Evolutionary conservation across 345 rosid genomes (phyloP).

Genomic region (Moringa oleifera): DNA sequence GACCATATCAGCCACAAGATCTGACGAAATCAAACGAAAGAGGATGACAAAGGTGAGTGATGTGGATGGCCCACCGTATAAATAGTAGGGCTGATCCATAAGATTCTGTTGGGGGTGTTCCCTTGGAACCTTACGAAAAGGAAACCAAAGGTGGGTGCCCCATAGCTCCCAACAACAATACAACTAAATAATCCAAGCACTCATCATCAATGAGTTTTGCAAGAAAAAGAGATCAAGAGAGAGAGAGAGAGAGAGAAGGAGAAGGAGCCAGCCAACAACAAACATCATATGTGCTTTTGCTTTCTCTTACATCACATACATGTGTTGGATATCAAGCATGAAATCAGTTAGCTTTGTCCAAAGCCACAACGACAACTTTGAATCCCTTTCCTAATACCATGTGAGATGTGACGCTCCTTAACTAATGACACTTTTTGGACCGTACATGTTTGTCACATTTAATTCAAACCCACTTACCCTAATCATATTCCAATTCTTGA

Average conservation of each 20-base stretch:
- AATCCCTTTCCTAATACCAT: constrained; percentile 12
- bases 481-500: too few relatives aligned
- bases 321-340: constrained; percentile 18
- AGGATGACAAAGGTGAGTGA: background rate
- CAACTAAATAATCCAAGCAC: constrained; percentile 14
- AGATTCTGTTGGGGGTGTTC: constrained; percentile 70
- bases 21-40: background rate
- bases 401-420: constrained; percentile 13
- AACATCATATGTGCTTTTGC: constrained; percentile 13
- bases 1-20: too few relatives aligned
- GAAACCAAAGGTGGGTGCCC: constrained; percentile 11
- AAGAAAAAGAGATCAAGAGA: background rate
- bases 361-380: constrained; percentile 9
- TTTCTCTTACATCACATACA: background rate
- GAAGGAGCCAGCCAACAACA: constrained; percentile 4
- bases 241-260: background rate
- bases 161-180: constrained; percentile 15
- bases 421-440: too few relatives aligned
- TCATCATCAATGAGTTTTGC: constrained; percentile 7
- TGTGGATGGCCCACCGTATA: constrained; percentile 32
- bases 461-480: too few relatives aligned
- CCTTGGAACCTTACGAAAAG: constrained; percentile 42
- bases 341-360: constrained; percentile 31
- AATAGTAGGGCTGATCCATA: constrained; percentile 42
- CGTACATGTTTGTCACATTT: too few relatives aligned